Conservation (phyloP, 352 stramenopile genomes). For the Phytophthora hybrid region DNA sequence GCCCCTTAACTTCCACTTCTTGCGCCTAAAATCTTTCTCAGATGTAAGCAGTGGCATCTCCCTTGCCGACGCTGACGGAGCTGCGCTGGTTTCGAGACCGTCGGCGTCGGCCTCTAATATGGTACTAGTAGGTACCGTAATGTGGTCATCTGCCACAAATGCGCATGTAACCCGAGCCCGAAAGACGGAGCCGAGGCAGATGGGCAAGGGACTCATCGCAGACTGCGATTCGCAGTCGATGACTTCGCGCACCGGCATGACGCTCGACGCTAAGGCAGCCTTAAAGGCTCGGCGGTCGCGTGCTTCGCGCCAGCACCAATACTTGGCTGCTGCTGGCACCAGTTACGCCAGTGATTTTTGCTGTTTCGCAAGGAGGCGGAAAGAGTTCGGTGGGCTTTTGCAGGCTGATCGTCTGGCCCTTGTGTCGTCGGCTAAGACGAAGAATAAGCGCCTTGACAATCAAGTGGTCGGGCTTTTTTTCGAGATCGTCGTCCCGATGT, state of each 20-base stretch:
- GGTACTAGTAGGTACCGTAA: too few relatives aligned
- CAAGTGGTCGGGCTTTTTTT: background rate
- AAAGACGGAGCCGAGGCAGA: slow-evolving; percentile 2
- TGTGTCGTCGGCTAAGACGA: slow-evolving; percentile 6
- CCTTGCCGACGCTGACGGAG: too few relatives aligned
- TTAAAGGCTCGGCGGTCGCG: too few relatives aligned
- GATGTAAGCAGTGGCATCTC: too few relatives aligned
- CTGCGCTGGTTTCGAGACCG: too few relatives aligned
- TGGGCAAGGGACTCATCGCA: background rate
- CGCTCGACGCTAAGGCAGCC: too few relatives aligned
- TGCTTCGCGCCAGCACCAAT: background rate
- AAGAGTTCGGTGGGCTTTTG: slow-evolving; percentile 16
- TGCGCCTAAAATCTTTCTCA: too few relatives aligned
- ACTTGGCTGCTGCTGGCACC: background rate
- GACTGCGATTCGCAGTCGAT: too few relatives aligned
- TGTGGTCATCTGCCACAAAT: too few relatives aligned
- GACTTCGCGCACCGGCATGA: slow-evolving; percentile 6
- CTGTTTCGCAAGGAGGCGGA: slow-evolving; percentile 16
- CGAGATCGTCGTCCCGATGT: slow-evolving; percentile 2
- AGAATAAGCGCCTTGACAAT: slow-evolving; percentile 23
- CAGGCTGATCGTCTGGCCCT: background rate
- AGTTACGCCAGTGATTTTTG: slow-evolving; percentile 17
- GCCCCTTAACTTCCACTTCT: too few relatives aligned
- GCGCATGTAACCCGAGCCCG: background rate
- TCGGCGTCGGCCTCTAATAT: too few relatives aligned